Percentiles rank a stretch among this genome's conserved stretches.
Evolutionary conservation across 164 flowering plant genomes (phyloP).

Genomic region (Chloranthus sessilifolius): DNA sequence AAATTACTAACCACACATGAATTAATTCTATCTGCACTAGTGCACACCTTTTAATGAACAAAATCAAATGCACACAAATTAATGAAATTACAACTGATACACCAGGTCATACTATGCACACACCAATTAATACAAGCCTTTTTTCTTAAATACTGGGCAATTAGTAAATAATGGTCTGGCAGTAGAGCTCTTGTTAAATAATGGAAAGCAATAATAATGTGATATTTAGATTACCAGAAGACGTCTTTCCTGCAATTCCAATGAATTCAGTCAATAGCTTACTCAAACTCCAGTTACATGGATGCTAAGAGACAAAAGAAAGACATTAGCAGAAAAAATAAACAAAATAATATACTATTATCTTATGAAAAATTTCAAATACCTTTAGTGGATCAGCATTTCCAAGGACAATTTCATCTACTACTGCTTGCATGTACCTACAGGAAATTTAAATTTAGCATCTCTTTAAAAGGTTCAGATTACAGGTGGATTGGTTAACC

Average conservation of each 20-base stretch:
- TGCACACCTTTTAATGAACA: too few species aligned
- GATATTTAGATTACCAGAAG: conserved; percentile 43
- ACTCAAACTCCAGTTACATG: conserved; percentile 62
- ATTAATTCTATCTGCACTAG: too few species aligned
- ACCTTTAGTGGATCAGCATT: conserved; percentile 72
- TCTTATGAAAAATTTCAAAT: conserved; percentile 5
- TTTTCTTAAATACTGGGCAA: too few species aligned
- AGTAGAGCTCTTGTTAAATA: neutral
- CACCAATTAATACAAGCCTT: too few species aligned
- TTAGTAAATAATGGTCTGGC: too few species aligned
- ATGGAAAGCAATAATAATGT: neutral
- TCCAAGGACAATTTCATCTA: conserved; percentile 68
- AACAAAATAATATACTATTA: neutral
- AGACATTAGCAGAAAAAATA: conserved; percentile 4
- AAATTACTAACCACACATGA: too few species aligned
- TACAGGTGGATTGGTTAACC: too few species aligned
- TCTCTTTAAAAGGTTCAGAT: too few species aligned
- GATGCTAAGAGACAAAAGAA: conserved; percentile 44
- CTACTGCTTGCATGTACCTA: conserved; percentile 99
- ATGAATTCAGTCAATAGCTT: conserved; percentile 65
- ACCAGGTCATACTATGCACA: too few species aligned
- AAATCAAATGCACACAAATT: too few species aligned
- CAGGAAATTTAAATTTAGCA: conserved; percentile 8
- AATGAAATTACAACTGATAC: too few species aligned
- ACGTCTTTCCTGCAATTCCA: conserved; percentile 42